phyloP scores from a whole-genome alignment of 2,329 filamentous ascomycete species.

The Davidsoniella australis region DNA sequence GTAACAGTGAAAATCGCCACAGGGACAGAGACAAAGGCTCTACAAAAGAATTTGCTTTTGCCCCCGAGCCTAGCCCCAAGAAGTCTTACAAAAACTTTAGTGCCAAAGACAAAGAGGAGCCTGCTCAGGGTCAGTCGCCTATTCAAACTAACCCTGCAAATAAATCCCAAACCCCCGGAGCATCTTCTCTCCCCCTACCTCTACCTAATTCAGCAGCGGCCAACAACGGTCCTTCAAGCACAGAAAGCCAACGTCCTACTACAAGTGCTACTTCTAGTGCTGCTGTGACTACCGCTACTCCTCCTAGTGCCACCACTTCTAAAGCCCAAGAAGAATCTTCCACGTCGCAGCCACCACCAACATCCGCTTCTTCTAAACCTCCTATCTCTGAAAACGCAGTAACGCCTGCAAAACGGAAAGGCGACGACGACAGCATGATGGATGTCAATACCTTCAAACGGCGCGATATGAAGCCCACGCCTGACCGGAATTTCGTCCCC shows the following conservation, averaged over 20 bases:
- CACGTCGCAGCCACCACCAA: background rate
- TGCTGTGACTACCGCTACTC: background rate
- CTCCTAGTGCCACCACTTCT: background rate
- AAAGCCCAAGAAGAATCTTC: background rate
- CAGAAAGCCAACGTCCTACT: background rate
- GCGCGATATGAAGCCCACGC: conserved; percentile 7
- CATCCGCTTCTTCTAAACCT: conserved; percentile 4
- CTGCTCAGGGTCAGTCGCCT: too few relatives aligned
- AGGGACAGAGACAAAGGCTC: too few relatives aligned
- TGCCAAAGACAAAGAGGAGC: too few relatives aligned
- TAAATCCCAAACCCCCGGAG: background rate
- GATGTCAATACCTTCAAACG: conserved; percentile 7
- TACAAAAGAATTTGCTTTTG: too few relatives aligned
- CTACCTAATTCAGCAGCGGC: background rate
- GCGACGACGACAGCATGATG: conserved; percentile 25
- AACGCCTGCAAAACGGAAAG: conserved; percentile 30
- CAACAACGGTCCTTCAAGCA: background rate
- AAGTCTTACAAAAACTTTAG: too few relatives aligned
- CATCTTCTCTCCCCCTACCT: background rate
- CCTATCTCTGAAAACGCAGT: conserved; percentile 18
- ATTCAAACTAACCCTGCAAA: background rate
- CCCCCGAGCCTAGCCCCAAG: too few relatives aligned
- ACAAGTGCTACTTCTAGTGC: background rate
- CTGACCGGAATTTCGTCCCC: conserved; percentile 1
- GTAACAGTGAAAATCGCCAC: too few relatives aligned